Evolutionary conservation across 2,329 filamentous ascomycete species (phyloP).

Genomic region (Thelonectria rubi): DNA sequence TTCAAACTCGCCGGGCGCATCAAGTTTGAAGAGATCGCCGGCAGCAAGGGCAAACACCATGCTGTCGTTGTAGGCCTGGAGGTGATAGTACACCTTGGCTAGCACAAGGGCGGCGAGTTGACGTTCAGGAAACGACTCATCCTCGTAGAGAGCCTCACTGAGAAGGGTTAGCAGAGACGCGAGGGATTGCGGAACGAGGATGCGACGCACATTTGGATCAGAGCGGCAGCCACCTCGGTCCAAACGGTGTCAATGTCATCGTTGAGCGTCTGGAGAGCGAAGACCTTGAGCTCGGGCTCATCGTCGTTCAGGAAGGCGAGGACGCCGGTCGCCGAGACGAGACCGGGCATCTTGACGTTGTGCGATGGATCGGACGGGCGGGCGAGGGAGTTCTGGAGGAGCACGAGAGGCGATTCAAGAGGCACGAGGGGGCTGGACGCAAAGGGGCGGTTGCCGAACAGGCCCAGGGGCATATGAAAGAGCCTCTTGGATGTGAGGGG

Average conservation of each 20-base stretch:
- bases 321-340: constrained; percentile 93
- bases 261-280: constrained; percentile 94
- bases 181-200: constrained; percentile 2
- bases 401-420: constrained; percentile 31
- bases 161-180: constrained; percentile 28
- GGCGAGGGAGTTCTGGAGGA: constrained; percentile 30
- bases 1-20: constrained; percentile 92
- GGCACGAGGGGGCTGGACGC: constrained; percentile 26
- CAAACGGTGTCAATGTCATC: constrained; percentile 96
- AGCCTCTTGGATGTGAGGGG: constrained; percentile 12
- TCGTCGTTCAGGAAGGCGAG: constrained; percentile 96
- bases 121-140: constrained; percentile 92
- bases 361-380: constrained; percentile 32
- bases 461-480: constrained; percentile 37
- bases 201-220: constrained; percentile 83
- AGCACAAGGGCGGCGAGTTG: constrained; percentile 94
- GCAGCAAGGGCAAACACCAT: constrained; percentile 98
- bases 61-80: constrained; percentile 98
- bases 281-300: constrained; percentile 92
- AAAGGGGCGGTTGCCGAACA: constrained; percentile 32
- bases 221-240: constrained; percentile 93
- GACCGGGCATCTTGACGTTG: constrained; percentile 77
- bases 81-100: constrained; percentile 98
- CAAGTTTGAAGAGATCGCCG: constrained; percentile 93
- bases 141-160: constrained; percentile 97